Base-by-base conservation (phyloP, 2,329 filamentous ascomycete species). In the Penicillium sp. region DNA sequence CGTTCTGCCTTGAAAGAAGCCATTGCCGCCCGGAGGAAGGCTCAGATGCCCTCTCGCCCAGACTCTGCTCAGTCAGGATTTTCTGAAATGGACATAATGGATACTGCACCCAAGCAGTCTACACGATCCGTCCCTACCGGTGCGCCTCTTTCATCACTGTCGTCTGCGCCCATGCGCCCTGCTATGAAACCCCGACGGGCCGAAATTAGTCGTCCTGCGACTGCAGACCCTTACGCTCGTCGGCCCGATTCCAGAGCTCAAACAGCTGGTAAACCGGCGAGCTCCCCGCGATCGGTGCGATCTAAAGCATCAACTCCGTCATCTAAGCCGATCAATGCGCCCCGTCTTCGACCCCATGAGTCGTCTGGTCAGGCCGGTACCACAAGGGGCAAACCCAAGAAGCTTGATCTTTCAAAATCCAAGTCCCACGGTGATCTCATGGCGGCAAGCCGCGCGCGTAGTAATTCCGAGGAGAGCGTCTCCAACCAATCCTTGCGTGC, bases 11-110 rank as follows among this genome's bases (percentile, higher is more conserved):
- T 96, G 17, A 84, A 87, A 48, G 90, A 95, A 56, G 76, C 87
- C 3, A 89, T 96, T 75, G 71, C 88, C 57, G 89, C 88, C 4
- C 85, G 91, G 59, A 90, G 88, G 68, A 87, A 72, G 43, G 76
- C 74, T 33, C 57, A 69, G 42, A 59, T 73, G 32, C 71, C 73
- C 15, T 72, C 77, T 33, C 71, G 76, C 13, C 77, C 78, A n/a
- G 77, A 69, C 54, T 80, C 78, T 45, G 76, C 77, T 33, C 76
- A 77, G 56, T 74, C 77, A 19, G 67, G 66, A 29, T 73, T 78
- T 47, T 68, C 75, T 27, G 63, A 63, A 6, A 34, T 50, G n/a
- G 60, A 53, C 20, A 69, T 74, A 10, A 42, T 53, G 27, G 55
- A 57, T 28, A 65, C 67, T 33, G 62, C 36, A 43, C 65, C 53